Percentiles rank a stretch among this genome's conserved stretches.
phyloP scores from a whole-genome alignment of 768 basidiomycete genomes.

The Mycena kentingensis region DNA sequence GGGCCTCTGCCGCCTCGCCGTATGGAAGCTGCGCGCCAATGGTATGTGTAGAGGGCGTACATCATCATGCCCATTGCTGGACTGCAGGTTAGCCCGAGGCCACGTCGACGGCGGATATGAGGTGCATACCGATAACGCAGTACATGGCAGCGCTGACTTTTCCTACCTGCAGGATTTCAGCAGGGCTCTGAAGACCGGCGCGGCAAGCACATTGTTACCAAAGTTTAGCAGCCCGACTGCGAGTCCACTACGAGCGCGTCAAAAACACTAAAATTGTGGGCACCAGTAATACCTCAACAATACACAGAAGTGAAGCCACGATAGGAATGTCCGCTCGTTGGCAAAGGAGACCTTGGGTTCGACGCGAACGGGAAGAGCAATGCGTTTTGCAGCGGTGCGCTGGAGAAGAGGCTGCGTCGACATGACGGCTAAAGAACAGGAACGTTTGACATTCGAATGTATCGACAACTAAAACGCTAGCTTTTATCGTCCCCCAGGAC shows the following conservation, averaged over 20 bases:
- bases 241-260: too few relatives aligned
- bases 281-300: too few relatives aligned
- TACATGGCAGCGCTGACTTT: constrained; percentile 97
- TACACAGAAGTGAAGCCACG: constrained; percentile 98
- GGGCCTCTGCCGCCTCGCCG: constrained; percentile 89
- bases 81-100: neutral
- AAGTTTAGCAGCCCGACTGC: constrained; percentile 97
- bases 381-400: constrained; percentile 91
- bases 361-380: constrained; percentile 92
- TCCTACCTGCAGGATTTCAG: constrained; percentile 68
- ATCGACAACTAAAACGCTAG: neutral
- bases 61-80: constrained; percentile 96
- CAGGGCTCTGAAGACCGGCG: neutral
- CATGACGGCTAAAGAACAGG: constrained; percentile 50
- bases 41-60: constrained; percentile 93
- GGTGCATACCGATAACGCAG: constrained; percentile 79
- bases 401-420: constrained; percentile 98
- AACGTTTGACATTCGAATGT: neutral
- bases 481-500: neutral
- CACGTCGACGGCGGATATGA: constrained; percentile 15
- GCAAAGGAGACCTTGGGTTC: constrained; percentile 96
- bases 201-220: constrained; percentile 78
- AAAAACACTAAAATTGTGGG: too few relatives aligned
- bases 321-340: constrained; percentile 93
- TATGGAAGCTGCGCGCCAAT: constrained; percentile 94